Base-by-base conservation (phyloP, 208 protist genomes). In the Trypanosoma congolense region DNA sequence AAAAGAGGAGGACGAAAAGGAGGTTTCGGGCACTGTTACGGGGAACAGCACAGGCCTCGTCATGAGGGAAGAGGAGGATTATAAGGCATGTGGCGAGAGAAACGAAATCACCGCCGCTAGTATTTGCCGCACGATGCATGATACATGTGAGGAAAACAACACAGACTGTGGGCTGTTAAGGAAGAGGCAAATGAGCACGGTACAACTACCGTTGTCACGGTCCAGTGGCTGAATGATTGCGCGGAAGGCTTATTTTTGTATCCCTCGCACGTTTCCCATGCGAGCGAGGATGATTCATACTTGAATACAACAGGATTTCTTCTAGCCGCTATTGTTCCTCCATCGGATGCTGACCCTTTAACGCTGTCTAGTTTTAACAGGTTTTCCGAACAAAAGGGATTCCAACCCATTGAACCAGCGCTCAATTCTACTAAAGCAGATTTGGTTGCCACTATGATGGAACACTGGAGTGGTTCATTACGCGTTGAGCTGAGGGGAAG, bases 261-360 rank as follows among this genome's bases (percentile, higher is more conserved):
- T n/a, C 62, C 62, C 9, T 28, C 54, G 19, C 53, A 61, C 8
- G 52, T 61, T 28, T 52, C 62, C 21, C 54, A 61, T 28, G 30
- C 46, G 3, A 57, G 38, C 26, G 49, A 57, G 33, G 62, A 57
- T 25, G 46, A 28, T 28, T 52, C 54, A 26, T 10, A 57, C 3
- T 61, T 46, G 62, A 57, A 61, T 42, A 52, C 45, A 35, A 47
- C 62, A n/a, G 21, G 21, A 12, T 46, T 69, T 18, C 36, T 69
- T 19, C 35, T 69, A 29, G 53, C 62, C 2, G 49, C 40, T 29
- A 53, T 69, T 44, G 35, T 69, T 48, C 62, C 62, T 19, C 38
- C 62, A 28, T 22, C 54, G 24, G 53, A 61, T 25, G 62, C 48
- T 1, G 40, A 57, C 6, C 62, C 62, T 40, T 12, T 69, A 40